Base-by-base conservation (phyloP, 441 rosid genomes). In the Melastoma candidum region DNA sequence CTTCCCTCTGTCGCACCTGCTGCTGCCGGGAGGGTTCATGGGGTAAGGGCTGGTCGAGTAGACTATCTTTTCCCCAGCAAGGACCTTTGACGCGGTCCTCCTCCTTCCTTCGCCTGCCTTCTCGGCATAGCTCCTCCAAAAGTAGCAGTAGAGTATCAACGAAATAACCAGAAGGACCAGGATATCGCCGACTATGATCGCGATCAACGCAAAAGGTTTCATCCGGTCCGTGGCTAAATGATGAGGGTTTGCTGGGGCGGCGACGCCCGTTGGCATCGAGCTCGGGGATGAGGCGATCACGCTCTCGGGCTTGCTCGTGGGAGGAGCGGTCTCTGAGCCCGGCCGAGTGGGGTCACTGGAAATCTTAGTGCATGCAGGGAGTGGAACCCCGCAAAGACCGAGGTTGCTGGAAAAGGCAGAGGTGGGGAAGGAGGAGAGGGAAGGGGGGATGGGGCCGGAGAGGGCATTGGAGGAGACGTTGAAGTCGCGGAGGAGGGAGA, bases 181-280 rank as follows among this genome's bases (percentile, higher is more conserved):
- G n/a, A 72, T 65, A 58, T 90, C 95, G 5, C 95, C 96, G 10
- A 87, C 26, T 14, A 84, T 70, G 1, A 87, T 90, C 0, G 92
- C 86, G 14, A 84, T 67, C 25, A 87, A 48, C 11, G 89, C 85
- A 1, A 72, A 9, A 0, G 94, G 74, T 53, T 87, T 81, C 46
- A 87, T 73, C 59, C 70, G 77, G 39, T 65, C 51, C 44, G 26
- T 56, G 50, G 49, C 50, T 12, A 55, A 48, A 25, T 49, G 55
- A 44, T 44, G 63, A 0, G 60, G 25, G 26, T 51, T 1, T 69
- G 69, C 48, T 47, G 45, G 1, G 55, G 55, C 55, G 12, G 7
- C 45, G 27, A 53, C 27, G 5, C 32, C 63, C 11, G 59, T 8
- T 1, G 82, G 86, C 1, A 76, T 12, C 3, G 76, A 60, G 57